Conservation (phyloP, 768 basidiomycete genomes). For the Vishniacozyma victoriae region DNA sequence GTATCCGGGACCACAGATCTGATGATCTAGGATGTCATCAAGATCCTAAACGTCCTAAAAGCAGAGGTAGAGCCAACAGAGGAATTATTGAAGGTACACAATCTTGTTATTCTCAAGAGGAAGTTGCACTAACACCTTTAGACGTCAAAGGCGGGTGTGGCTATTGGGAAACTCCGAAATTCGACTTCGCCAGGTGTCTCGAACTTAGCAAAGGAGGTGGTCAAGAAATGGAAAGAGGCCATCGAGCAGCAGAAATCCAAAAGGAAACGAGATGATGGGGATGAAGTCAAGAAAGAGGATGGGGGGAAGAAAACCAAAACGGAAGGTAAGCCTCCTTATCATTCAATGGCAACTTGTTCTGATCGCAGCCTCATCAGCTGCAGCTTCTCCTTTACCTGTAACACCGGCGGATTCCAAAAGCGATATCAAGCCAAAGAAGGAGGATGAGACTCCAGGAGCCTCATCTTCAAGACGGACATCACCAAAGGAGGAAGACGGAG, state of each 20-base stretch:
- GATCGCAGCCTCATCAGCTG: constrained; percentile 13
- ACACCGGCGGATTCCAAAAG: constrained; percentile 11
- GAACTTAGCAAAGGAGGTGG: constrained; percentile 37
- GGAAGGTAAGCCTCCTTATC: constrained; percentile 16
- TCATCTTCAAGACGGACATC: constrained; percentile 1
- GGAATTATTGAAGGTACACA: constrained; percentile 37
- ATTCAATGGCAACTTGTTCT: not conserved
- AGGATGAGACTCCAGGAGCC: not conserved
- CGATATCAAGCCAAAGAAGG: constrained; percentile 5
- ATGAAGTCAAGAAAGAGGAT: constrained; percentile 29
- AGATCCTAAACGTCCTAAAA: constrained; percentile 32
- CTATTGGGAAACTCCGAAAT: constrained; percentile 39
- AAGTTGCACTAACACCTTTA: constrained; percentile 2
- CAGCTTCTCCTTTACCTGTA: constrained; percentile 9
- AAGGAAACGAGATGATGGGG: constrained; percentile 41
- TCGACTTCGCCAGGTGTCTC: constrained; percentile 19
- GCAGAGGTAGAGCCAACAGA: constrained; percentile 35
- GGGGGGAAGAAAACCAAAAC: constrained; percentile 27
- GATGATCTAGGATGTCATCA: constrained; percentile 25
- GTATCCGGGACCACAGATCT: not conserved
- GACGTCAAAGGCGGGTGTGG: constrained; percentile 44
- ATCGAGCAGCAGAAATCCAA: constrained; percentile 43
- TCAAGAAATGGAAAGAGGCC: constrained; percentile 42
- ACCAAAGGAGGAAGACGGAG: constrained; percentile 10
- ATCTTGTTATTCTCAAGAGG: not conserved